Conservation (phyloP, 2,329 filamentous ascomycete genomes). For the Huntiella abstrusa region DNA sequence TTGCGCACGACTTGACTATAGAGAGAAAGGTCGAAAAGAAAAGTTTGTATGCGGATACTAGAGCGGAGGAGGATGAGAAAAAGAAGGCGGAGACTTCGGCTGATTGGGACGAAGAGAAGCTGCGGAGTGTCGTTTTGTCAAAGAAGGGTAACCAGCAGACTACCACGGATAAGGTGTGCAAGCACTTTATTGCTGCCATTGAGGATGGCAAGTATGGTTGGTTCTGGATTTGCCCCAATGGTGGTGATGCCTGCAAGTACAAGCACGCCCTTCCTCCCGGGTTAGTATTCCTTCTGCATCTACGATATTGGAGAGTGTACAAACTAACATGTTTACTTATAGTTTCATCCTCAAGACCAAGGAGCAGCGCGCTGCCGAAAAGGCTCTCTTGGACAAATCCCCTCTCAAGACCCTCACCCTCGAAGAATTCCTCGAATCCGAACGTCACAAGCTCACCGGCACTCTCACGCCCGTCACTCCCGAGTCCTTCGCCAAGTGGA, state of each 20-base stretch:
- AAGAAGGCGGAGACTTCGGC: conserved; percentile 88
- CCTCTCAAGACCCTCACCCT: conserved; percentile 85
- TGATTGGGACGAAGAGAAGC: conserved; percentile 94
- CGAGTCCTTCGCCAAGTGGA: conserved; percentile 91
- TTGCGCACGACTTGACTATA: conserved; percentile 74
- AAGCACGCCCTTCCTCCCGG: conserved; percentile 87
- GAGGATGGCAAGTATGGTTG: conserved; percentile 98
- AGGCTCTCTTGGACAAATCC: conserved; percentile 88
- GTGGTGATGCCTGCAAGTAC: conserved; percentile 96
- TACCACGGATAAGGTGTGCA: conserved; percentile 97
- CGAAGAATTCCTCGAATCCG: conserved; percentile 92
- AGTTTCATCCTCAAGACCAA: conserved; percentile 96
- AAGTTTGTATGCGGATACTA: conserved; percentile 71
- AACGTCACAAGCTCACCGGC: conserved; percentile 86
- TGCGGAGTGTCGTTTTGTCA: conserved; percentile 73
- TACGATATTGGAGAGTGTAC: not conserved
- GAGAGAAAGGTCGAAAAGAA: conserved; percentile 88
- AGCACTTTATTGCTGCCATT: conserved; percentile 90
- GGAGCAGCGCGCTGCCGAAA: conserved; percentile 88
- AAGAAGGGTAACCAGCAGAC: conserved; percentile 97
- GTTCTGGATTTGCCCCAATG: conserved; percentile 98
- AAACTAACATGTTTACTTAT: conserved; percentile 2
- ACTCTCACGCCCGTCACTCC: conserved; percentile 83
- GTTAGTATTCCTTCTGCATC: conserved; percentile 32
- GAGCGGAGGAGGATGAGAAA: conserved; percentile 52